Conservation (phyloP, 2,329 filamentous ascomycete species). For the Venturia effusa region DNA sequence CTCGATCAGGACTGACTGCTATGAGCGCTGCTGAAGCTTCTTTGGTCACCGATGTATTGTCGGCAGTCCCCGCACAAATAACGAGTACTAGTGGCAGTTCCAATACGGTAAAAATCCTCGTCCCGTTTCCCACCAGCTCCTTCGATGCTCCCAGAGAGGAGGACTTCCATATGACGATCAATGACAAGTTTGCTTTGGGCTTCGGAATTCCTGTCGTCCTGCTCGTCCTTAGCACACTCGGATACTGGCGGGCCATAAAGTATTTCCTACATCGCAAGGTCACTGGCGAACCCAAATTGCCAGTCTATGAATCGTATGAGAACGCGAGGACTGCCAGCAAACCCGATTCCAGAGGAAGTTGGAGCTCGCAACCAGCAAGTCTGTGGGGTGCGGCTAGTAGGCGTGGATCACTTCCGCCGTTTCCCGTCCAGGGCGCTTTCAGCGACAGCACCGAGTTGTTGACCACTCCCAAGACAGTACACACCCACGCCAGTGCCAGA, state of each 20-base stretch:
- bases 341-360: background rate
- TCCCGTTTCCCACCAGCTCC: conserved; percentile 7
- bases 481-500: background rate
- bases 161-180: background rate
- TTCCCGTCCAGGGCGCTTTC: background rate
- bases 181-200: conserved; percentile 5
- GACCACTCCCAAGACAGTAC: background rate
- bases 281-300: conserved; percentile 1
- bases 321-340: background rate
- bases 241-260: conserved; percentile 8
- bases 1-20: background rate
- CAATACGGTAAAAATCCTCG: background rate
- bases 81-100: background rate
- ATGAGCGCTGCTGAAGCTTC: background rate
- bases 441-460: background rate
- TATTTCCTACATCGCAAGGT: conserved; percentile 4
- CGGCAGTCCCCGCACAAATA: background rate
- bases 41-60: background rate
- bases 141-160: conserved; percentile 3
- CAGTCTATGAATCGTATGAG: background rate
- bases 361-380: background rate
- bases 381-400: conserved; percentile 8
- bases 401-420: background rate
- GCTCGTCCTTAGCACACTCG: conserved; percentile 3
- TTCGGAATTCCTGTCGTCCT: conserved; percentile 5